Base-by-base conservation (phyloP, 805 yeast genomes). In the Trichomonascus vanleenenianus region DNA sequence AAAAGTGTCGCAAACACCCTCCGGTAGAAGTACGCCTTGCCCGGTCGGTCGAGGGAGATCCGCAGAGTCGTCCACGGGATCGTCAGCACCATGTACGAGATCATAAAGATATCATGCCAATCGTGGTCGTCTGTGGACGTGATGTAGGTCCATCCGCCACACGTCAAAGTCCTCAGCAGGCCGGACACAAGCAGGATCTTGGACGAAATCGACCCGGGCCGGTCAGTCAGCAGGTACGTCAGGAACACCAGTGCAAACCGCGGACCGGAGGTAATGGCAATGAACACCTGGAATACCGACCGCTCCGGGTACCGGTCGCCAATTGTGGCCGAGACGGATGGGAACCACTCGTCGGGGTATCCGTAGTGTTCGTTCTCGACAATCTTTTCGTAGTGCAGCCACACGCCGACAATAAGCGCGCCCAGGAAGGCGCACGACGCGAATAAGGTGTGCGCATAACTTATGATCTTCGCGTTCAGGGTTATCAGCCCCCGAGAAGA, bases 91-190 rank as follows among this genome's bases (percentile, higher is more conserved):
- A 93, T 83, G 65, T 93, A 93, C 22, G 83, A 62, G 50, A 93
- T 87, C 98, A 93, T 93, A 62, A 91, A 91, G 37, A 93, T 78
- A 60, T 93, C 97, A 62, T 93, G 98, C 69, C 83, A 80, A 64
- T 91, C 96, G 56, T 91, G 97, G 62, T 93, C 96, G 63, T 93
- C 98, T 1, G 97, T 87, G 5, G 96, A 85, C 1, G 98, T 93
- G 51, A 93, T 84, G 61, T 93, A 93, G 6, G 94, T 95, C 97
- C 97, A 93, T 10, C 97, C 97, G 59, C 98, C 98, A 60, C 97
- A 93, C 1, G 96, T 83, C 46, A 93, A 75, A 0, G 98, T 93
- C 64, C 98, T 78, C n/a, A 85, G 44, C 2, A 85, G 49, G n/a
- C 98, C 98, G 49, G 36, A 74, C 73, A 50, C 71, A 51, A 52